phyloP scores from a whole-genome alignment of 257 asterid species.

The Rauvolfia tetraphylla region DNA sequence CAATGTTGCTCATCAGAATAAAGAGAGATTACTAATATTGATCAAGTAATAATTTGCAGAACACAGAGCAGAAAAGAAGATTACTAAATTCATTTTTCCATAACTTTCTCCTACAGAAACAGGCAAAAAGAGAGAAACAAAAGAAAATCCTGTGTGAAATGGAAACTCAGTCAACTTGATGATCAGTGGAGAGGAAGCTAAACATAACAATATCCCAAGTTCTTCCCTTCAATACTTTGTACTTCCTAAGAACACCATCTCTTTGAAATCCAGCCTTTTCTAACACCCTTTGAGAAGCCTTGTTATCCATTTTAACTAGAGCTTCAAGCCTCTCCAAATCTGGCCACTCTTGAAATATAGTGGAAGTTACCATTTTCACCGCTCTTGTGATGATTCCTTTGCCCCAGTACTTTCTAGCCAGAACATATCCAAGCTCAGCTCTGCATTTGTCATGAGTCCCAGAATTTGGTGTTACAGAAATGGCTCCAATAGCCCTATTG shows the following conservation, averaged over 20 bases:
- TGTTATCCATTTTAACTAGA: slow-evolving; percentile 7
- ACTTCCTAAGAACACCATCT: slow-evolving; percentile 23
- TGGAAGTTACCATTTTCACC: slow-evolving; percentile 18
- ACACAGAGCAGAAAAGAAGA: too few species aligned
- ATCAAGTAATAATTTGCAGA: too few species aligned
- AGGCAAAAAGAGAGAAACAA: too few species aligned
- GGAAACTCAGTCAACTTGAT: background rate
- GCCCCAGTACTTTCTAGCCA: slow-evolving; percentile 16
- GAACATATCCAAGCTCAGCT: slow-evolving; percentile 25
- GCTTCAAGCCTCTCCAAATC: slow-evolving; percentile 23
- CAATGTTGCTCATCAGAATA: background rate
- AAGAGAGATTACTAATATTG: too few species aligned
- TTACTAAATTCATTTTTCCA: too few species aligned
- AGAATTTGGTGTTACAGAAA: slow-evolving; percentile 45
- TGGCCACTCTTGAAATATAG: slow-evolving; percentile 19
- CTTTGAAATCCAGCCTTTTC: slow-evolving; percentile 26
- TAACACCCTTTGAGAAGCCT: slow-evolving; percentile 20
- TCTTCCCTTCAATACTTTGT: slow-evolving; percentile 6
- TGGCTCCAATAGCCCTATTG: slow-evolving; percentile 39
- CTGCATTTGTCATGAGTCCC: slow-evolving; percentile 28
- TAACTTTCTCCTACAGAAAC: too few species aligned
- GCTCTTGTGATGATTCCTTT: slow-evolving; percentile 17
- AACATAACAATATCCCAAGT: slow-evolving; percentile 16
- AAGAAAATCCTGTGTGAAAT: too few species aligned
- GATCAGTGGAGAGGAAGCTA: slow-evolving; percentile 20